These are phyloP conservation scores for Boletus barrowsii DNA, from an alignment of 768 basidiomycete genomes.

Conservation along the genomic window DNA sequence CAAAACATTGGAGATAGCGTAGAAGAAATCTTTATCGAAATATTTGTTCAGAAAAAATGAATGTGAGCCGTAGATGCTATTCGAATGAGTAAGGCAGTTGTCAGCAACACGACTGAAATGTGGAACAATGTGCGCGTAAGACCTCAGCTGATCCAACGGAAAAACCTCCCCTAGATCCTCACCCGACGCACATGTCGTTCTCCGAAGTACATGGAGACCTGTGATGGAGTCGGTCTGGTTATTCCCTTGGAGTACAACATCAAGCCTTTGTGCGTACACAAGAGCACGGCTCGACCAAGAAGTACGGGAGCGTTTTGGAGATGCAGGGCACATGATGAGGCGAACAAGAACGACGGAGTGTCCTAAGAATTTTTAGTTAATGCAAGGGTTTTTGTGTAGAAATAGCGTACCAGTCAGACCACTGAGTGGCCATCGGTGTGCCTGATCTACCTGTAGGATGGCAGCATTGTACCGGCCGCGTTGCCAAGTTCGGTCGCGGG, in stretches of 20 bases:
- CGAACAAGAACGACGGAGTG: background rate
- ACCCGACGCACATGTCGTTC: background rate
- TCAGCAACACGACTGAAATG: background rate
- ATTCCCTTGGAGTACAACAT: background rate
- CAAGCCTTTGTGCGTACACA: background rate
- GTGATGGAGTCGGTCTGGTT: background rate
- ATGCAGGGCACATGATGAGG: background rate
- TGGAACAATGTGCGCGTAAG: background rate
- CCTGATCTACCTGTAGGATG: no score
- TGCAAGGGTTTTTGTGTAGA: no score
- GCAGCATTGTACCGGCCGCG: no score
- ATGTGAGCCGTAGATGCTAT: background rate
- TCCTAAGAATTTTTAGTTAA: background rate
- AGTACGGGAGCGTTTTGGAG: background rate
- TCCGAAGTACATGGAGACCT: background rate
- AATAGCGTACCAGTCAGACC: no score
- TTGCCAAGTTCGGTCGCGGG: no score
- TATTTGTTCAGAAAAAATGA: background rate
- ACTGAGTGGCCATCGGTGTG: no score
- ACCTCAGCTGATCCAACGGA: background rate
- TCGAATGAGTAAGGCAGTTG: background rate
- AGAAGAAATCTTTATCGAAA: slow-evolving; percentile 4
- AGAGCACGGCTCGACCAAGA: background rate
- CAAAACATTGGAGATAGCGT: background rate
- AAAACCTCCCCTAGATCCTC: background rate